phyloP scores from a whole-genome alignment of 768 basidiomycete genomes.

The Hypholoma sublateritium region DNA sequence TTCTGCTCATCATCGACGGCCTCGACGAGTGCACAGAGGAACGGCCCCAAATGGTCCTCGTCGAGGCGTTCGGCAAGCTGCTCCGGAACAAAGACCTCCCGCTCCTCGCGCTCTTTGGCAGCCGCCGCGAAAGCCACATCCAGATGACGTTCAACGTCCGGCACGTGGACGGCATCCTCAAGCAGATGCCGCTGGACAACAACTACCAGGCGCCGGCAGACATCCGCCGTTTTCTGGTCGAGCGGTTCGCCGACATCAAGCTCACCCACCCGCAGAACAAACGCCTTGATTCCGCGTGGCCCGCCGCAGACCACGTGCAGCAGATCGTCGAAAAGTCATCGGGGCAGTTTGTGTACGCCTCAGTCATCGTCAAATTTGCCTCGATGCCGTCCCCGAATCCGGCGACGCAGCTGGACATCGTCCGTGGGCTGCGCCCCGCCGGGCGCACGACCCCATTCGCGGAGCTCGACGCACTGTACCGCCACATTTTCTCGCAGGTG shows the following conservation, averaged over 20 bases:
- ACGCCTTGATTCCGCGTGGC: neutral
- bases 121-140: neutral
- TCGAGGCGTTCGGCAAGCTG: neutral
- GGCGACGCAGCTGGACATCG: no score
- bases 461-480: no score
- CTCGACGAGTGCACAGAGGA: no score
- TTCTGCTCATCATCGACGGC: no score
- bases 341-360: conserved; percentile 12
- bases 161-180: neutral
- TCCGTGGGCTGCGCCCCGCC: no score
- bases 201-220: neutral
- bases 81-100: neutral
- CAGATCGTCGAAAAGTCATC: conserved; percentile 8
- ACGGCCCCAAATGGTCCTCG: no score
- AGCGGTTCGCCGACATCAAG: neutral
- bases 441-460: no score
- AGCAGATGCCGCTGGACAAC: neutral
- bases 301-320: neutral
- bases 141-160: neutral
- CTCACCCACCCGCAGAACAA: neutral
- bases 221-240: neutral
- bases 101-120: neutral
- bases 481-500: no score
- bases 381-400: no score
- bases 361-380: conserved; percentile 8